These are phyloP conservation scores for Coemansia sp. DNA, from an alignment of 192 early-diverging fungal genomes.

Conservation along the genomic window DNA sequence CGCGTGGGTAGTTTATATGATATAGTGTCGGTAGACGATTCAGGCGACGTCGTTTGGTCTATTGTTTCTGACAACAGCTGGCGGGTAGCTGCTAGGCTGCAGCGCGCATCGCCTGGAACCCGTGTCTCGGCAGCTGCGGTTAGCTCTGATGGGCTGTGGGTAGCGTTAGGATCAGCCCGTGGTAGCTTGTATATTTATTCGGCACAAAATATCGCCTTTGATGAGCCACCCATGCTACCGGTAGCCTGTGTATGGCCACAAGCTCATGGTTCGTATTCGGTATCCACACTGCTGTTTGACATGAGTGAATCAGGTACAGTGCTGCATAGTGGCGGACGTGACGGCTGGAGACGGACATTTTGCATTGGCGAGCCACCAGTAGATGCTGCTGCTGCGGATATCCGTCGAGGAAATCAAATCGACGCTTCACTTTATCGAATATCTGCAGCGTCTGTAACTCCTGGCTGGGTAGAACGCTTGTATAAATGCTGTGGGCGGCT, in stretches of 20 bases:
- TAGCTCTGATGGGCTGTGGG: conserved; percentile 8
- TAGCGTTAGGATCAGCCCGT: conserved; percentile 10
- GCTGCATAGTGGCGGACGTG: conserved; percentile 25
- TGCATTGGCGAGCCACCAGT: not conserved
- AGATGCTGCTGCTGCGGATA: not conserved
- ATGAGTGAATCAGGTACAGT: not conserved
- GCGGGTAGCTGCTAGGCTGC: not conserved
- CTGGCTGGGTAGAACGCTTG: not conserved
- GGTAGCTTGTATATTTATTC: conserved; percentile 15
- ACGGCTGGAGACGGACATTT: conserved; percentile 15
- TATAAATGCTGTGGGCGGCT: not conserved
- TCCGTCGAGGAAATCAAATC: not conserved
- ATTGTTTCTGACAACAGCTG: not conserved
- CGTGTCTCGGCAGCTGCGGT: conserved; percentile 15
- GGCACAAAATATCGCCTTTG: too few relatives aligned
- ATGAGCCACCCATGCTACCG: not conserved
- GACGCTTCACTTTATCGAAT: not conserved
- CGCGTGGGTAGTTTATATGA: not conserved
- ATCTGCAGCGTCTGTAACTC: not conserved
- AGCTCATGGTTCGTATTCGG: conserved; percentile 8
- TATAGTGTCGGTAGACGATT: conserved; percentile 2
- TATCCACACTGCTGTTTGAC: conserved; percentile 7
- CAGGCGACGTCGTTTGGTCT: not conserved
- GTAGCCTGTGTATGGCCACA: not conserved
- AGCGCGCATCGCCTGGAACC: conserved; percentile 1